Evolutionary conservation across 345 rosid species (phyloP).

Genomic region (Aegle marmelos): DNA sequence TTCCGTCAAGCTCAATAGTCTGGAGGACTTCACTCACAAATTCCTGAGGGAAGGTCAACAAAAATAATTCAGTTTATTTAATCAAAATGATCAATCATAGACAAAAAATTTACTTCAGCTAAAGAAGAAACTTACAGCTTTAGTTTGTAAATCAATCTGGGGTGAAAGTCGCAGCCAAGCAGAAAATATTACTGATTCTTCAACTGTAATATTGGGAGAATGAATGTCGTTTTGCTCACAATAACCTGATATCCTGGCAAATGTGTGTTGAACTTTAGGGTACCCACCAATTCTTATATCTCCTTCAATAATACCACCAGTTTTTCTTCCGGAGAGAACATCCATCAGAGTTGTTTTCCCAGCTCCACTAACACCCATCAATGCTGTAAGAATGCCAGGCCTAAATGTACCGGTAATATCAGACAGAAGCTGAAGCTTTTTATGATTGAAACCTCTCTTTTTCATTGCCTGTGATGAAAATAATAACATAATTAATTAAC

Average conservation of each 20-base stretch:
- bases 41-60: constrained; percentile 14
- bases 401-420: constrained; percentile 37
- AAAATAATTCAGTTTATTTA: background rate
- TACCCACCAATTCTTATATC: constrained; percentile 35
- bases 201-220: constrained; percentile 17
- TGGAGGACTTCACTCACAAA: constrained; percentile 42
- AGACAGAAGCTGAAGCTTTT: constrained; percentile 32
- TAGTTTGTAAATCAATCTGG: constrained; percentile 5
- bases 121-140: constrained; percentile 3
- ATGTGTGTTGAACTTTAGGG: constrained; percentile 23
- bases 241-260: constrained; percentile 15
- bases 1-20: constrained; percentile 44
- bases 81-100: background rate
- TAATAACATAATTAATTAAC: background rate
- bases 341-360: constrained; percentile 47
- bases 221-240: constrained; percentile 16
- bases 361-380: constrained; percentile 47
- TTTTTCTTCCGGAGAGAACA: constrained; percentile 39
- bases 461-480: constrained; percentile 44
- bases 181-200: constrained; percentile 17
- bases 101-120: background rate
- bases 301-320: constrained; percentile 36
- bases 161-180: constrained; percentile 19
- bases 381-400: constrained; percentile 40
- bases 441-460: constrained; percentile 25